A percentile compares a stretch with the other conserved stretches of the same genome.
phyloP scores from a whole-genome alignment of 306 rosid genomes.

The Ormosia semicastrata region DNA sequence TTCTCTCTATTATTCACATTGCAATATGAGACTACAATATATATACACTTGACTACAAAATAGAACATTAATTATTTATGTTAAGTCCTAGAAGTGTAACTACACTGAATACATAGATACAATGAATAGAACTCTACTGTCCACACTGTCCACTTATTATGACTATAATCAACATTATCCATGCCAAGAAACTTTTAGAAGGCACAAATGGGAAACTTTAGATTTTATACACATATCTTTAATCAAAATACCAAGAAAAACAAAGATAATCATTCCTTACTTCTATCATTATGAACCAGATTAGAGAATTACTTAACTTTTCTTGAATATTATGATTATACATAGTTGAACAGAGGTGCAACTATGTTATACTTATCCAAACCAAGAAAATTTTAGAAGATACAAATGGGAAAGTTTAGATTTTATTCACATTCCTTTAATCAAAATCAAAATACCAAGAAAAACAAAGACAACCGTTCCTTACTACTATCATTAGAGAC shows the following conservation, averaged over 20 bases:
- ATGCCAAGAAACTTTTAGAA: background rate
- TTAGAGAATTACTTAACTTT: background rate
- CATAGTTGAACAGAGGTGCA: background rate
- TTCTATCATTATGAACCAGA: background rate
- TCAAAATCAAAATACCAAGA: conserved; percentile 10
- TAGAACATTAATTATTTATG: no score
- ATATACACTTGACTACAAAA: no score
- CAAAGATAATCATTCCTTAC: background rate
- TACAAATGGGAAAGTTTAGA: background rate
- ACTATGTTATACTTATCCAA: background rate
- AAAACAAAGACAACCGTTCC: conserved; percentile 3
- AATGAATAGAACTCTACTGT: no score
- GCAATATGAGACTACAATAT: no score
- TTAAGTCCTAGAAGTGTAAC: no score
- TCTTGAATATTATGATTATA: background rate
- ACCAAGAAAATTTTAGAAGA: background rate
- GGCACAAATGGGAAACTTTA: background rate
- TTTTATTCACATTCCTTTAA: background rate
- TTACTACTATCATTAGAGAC: conserved; percentile 3
- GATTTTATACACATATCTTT: background rate
- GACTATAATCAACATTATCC: no score
- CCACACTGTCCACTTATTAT: no score
- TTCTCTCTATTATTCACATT: no score
- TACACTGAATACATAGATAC: no score
- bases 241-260: background rate